phyloP scores from a whole-genome alignment of 139 green algal genomes.

The Micractinium conductrix region DNA sequence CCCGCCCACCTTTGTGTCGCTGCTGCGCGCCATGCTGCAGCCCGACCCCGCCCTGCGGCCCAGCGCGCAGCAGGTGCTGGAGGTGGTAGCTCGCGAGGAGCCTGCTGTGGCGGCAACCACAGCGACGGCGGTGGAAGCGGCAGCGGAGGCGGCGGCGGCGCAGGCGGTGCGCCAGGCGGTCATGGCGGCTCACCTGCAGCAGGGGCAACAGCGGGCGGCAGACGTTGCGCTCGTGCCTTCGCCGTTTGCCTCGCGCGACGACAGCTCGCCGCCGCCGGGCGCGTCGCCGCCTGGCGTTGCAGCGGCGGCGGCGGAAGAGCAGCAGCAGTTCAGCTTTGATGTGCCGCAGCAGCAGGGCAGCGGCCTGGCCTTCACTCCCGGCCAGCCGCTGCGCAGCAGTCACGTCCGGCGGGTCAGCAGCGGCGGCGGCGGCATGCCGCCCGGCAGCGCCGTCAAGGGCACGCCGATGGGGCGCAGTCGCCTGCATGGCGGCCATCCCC shows the following conservation, averaged over 20 bases:
- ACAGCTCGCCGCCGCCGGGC: not conserved
- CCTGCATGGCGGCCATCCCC: not conserved
- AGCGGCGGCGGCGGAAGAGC: not conserved
- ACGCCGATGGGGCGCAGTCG: not conserved
- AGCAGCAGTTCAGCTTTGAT: slow-evolving; percentile 28
- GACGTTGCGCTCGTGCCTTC: not conserved
- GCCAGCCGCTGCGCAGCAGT: not conserved
- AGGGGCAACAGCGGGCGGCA: not conserved
- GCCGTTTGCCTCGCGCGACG: not conserved
- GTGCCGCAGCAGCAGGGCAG: not conserved
- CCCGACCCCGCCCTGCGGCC: slow-evolving; percentile 22
- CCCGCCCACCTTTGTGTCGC: slow-evolving; percentile 31
- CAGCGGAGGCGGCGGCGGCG: not conserved
- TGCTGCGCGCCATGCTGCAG: slow-evolving; percentile 47
- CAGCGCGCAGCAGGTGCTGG: slow-evolving; percentile 37
- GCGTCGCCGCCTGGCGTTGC: not conserved
- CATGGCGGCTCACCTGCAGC: not conserved
- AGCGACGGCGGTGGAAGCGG: not conserved
- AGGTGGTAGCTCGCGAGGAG: slow-evolving; percentile 9
- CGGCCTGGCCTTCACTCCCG: slow-evolving; percentile 3
- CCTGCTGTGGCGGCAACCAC: not conserved
- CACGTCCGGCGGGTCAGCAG: slow-evolving; percentile 1
- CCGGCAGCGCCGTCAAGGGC: not conserved
- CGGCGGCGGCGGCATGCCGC: not conserved
- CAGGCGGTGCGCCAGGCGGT: not conserved